These are phyloP conservation scores for Chloranthus sessilifolius DNA, from an alignment of 164 flowering plant species.

Conservation along the genomic window DNA sequence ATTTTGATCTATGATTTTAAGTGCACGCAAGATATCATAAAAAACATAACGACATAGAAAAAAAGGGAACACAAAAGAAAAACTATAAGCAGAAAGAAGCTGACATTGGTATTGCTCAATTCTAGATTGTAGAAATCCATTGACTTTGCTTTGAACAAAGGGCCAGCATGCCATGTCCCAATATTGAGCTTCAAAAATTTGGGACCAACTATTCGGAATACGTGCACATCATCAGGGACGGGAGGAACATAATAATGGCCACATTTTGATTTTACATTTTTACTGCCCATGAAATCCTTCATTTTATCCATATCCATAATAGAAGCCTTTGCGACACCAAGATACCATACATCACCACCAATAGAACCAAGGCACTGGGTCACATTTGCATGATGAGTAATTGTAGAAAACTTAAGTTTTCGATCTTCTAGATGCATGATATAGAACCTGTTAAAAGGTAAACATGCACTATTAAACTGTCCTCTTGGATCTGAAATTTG, in stretches of 20 bases:
- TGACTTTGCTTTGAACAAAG: conserved; percentile 42
- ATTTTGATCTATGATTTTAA: too few relatives aligned
- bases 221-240: conserved; percentile 45
- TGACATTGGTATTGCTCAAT: conserved; percentile 85
- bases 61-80: too few relatives aligned
- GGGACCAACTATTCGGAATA: conserved; percentile 64
- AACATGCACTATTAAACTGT: conserved; percentile 10
- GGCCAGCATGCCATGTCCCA: conserved; percentile 99
- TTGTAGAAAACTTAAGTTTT: conserved; percentile 42
- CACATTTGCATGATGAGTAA: conserved; percentile 91
- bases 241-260: conserved; percentile 86
- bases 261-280: conserved; percentile 37
- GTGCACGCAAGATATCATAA: too few relatives aligned
- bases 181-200: conserved; percentile 75
- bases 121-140: conserved; percentile 94
- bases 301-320: conserved; percentile 31
- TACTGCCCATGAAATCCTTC: neutral
- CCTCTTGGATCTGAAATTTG: too few relatives aligned
- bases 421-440: conserved; percentile 63
- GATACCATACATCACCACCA: conserved; percentile 82
- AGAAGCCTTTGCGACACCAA: conserved; percentile 81
- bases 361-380: conserved; percentile 91
- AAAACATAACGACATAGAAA: too few relatives aligned
- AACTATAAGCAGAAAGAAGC: conserved; percentile 11
- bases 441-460: conserved; percentile 51